Conservation (phyloP, 228 moss, liverwort and hornwort genomes). For the Sphagnum magellanicum region DNA sequence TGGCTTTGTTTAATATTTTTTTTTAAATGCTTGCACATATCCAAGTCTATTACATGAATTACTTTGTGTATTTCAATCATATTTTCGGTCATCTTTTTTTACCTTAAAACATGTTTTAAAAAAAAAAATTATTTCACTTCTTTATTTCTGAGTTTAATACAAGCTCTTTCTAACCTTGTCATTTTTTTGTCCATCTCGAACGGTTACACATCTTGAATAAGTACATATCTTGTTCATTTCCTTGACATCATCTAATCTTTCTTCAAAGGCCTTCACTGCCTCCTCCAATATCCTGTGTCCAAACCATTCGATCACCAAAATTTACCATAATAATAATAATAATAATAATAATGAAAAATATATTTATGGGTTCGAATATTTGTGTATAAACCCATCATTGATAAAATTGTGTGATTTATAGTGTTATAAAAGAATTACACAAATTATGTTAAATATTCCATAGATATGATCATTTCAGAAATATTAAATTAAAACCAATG, state of each 20-base stretch:
- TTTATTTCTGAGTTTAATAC: neutral
- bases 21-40: neutral
- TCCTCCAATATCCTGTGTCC: slow-evolving; percentile 60
- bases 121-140: neutral
- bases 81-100: neutral
- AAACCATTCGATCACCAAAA: neutral
- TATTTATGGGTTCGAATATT: neutral
- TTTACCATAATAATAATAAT: neutral
- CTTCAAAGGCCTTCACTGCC: slow-evolving; percentile 55
- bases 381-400: neutral
- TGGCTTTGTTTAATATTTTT: neutral
- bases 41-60: slow-evolving; percentile 1
- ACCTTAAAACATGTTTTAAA: neutral
- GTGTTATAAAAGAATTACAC: neutral
- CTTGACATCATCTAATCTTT: slow-evolving; percentile 80
- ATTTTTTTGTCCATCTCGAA: slow-evolving; percentile 66
- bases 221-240: slow-evolving; percentile 71
- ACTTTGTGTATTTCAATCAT: neutral
- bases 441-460: too few relatives aligned
- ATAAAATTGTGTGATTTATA: neutral
- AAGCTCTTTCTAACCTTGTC: slow-evolving; percentile 44
- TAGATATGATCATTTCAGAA: too few relatives aligned
- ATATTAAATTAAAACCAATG: too few relatives aligned
- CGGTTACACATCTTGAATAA: slow-evolving; percentile 86
- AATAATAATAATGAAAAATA: neutral